These are phyloP conservation scores for Solanum commersonii DNA, from an alignment of 257 asterid species.

Conservation along the genomic window DNA sequence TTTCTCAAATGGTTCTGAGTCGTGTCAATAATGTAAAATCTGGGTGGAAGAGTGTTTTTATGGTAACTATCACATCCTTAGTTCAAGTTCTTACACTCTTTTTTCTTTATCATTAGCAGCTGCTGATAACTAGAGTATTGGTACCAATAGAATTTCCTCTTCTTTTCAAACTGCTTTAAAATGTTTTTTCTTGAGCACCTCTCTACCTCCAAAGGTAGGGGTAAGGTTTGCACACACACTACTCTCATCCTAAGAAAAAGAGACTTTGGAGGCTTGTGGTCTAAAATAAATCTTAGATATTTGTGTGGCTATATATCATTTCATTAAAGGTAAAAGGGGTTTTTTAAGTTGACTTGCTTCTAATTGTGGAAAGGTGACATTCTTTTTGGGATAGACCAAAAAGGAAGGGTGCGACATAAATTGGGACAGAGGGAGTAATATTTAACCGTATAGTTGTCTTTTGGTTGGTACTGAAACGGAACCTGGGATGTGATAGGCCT, in stretches of 20 bases:
- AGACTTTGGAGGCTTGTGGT: not conserved
- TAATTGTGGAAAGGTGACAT: not conserved
- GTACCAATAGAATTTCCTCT: not conserved
- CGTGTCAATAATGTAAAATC: conserved; percentile 93
- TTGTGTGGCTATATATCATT: not conserved
- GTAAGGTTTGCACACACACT: not conserved
- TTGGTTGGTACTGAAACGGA: not conserved
- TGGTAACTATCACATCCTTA: conserved; percentile 37
- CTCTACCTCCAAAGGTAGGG: not conserved
- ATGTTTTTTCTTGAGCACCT: not conserved
- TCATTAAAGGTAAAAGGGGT: not conserved
- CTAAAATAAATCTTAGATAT: not conserved
- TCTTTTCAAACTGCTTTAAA: not conserved
- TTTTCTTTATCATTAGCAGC: not conserved
- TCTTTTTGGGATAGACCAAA: not conserved
- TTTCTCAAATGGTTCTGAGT: conserved; percentile 98
- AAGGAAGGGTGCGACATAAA: not conserved
- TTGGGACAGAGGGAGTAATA: not conserved
- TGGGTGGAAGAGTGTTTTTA: conserved; percentile 99
- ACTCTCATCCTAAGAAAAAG: not conserved
- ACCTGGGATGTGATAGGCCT: not conserved
- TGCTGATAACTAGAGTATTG: not conserved
- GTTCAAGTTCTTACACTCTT: not conserved
- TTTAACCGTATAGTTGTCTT: not conserved
- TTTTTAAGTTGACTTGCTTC: not conserved